A percentile compares a stretch with the other conserved stretches of the same genome.
These are phyloP conservation scores for Fraxinus ornus DNA, from an alignment of 305 asterid species.

Conservation along the genomic window DNA sequence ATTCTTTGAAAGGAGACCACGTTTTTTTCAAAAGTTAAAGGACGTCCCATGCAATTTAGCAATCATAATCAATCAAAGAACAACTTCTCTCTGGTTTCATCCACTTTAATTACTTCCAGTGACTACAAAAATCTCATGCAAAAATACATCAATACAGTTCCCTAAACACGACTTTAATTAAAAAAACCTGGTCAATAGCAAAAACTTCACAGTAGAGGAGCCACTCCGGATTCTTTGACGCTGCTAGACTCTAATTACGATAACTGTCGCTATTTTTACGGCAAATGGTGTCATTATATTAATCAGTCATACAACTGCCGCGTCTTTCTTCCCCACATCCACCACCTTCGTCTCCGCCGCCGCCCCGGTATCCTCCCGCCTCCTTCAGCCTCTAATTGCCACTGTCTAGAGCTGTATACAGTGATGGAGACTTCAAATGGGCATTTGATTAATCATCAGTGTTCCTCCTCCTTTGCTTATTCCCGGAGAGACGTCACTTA, in stretches of 20 bases:
- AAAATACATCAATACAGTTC: not conserved
- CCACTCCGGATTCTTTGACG: slow-evolving; percentile 22
- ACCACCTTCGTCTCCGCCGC: slow-evolving; percentile 16
- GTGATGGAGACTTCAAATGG: slow-evolving; percentile 47
- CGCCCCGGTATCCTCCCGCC: slow-evolving; percentile 13
- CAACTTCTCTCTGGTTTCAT: slow-evolving; percentile 26
- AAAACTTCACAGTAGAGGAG: slow-evolving; percentile 28
- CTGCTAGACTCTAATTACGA: not conserved
- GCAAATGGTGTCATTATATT: slow-evolving; percentile 20
- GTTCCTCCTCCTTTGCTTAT: slow-evolving; percentile 41
- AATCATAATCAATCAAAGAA: not conserved
- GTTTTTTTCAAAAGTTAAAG: slow-evolving; percentile 10
- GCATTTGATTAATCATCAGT: slow-evolving; percentile 25
- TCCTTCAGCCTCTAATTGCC: not conserved
- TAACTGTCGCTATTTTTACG: slow-evolving; percentile 29
- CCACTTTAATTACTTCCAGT: slow-evolving; percentile 17
- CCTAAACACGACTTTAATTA: not conserved
- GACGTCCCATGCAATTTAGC: slow-evolving; percentile 14
- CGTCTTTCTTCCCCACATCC: not conserved
- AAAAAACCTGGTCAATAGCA: not conserved
- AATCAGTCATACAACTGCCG: slow-evolving; percentile 11
- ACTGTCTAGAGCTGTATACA: slow-evolving; percentile 4
- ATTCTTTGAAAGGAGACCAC: not conserved
- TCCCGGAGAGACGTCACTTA: slow-evolving; percentile 57
- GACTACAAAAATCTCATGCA: not conserved